These are phyloP conservation scores for Yamadazyma mexicana DNA, from an alignment of 1,139 yeast genomes.

Conservation along the genomic window DNA sequence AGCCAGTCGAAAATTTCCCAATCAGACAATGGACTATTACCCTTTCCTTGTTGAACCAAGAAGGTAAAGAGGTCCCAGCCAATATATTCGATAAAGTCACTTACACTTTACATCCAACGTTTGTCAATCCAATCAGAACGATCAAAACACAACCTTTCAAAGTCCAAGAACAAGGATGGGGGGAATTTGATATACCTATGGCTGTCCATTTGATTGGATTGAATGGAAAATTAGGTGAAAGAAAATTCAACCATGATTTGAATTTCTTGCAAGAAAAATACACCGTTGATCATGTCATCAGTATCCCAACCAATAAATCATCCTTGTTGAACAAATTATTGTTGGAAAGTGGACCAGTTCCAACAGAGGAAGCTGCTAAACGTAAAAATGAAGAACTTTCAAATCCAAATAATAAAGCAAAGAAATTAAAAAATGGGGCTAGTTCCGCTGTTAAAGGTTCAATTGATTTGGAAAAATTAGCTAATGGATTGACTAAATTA, in stretches of 20 bases:
- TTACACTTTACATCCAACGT: slow-evolving; percentile 92
- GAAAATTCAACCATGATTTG: slow-evolving; percentile 83
- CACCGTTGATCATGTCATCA: slow-evolving; percentile 72
- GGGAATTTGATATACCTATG: slow-evolving; percentile 90
- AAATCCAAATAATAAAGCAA: slow-evolving; percentile 42
- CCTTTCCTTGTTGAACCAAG: slow-evolving; percentile 70
- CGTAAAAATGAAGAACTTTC: slow-evolving; percentile 24
- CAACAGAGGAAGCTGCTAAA: slow-evolving; percentile 41
- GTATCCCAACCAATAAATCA: slow-evolving; percentile 77
- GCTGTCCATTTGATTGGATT: slow-evolving; percentile 65
- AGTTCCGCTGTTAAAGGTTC: slow-evolving; percentile 59
- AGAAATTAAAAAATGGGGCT: slow-evolving; percentile 57
- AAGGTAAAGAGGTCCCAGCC: slow-evolving; percentile 86
- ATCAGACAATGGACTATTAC: slow-evolving; percentile 91
- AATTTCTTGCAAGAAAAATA: slow-evolving; percentile 80
- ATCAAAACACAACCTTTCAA: slow-evolving; percentile 84
- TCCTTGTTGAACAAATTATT: slow-evolving; percentile 65
- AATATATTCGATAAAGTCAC: slow-evolving; percentile 88
- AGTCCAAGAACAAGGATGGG: slow-evolving; percentile 97
- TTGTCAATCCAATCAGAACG: slow-evolving; percentile 81
- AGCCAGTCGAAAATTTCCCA: slow-evolving; percentile 92
- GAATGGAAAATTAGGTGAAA: slow-evolving; percentile 82
- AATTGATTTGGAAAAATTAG: slow-evolving; percentile 86
- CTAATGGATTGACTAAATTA: slow-evolving; percentile 84
- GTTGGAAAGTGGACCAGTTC: slow-evolving; percentile 80